Conservation (phyloP, 352 stramenopile genomes). For the Phytophthora aleatoria region DNA sequence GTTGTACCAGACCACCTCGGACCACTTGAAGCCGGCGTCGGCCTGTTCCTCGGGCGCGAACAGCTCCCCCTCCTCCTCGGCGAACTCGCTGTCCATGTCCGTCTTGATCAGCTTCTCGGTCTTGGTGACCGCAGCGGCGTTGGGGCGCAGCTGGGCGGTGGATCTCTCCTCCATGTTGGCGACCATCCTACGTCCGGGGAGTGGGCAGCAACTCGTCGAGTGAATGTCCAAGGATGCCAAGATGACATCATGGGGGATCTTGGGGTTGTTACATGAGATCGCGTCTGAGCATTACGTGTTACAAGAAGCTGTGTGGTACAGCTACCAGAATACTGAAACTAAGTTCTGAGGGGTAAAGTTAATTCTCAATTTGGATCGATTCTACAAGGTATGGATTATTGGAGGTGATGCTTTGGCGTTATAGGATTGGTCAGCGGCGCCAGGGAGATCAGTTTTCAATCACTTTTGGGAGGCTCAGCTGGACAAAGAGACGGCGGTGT, state of each 20-base stretch:
- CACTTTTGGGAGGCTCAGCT: slow-evolving; percentile 2
- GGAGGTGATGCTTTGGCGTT: neutral
- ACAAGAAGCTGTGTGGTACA: neutral
- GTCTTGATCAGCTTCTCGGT: slow-evolving; percentile 15
- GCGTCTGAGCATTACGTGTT: neutral
- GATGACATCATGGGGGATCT: slow-evolving; percentile 16
- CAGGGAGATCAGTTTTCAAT: neutral
- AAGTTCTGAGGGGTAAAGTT: no score
- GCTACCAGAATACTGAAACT: no score
- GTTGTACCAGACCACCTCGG: slow-evolving; percentile 89
- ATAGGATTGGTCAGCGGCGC: slow-evolving; percentile 10
- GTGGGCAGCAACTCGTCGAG: slow-evolving; percentile 23
- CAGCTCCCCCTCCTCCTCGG: slow-evolving; percentile 49
- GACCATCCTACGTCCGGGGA: slow-evolving; percentile 6
- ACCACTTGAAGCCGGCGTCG: slow-evolving; percentile 54
- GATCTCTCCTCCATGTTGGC: slow-evolving; percentile 6
- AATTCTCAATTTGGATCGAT: neutral
- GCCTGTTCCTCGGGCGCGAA: slow-evolving; percentile 38
- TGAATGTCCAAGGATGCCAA: slow-evolving; percentile 1
- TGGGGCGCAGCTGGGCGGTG: slow-evolving; percentile 6
- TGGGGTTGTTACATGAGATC: no score
- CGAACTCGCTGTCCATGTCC: slow-evolving; percentile 30
- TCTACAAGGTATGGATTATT: neutral
- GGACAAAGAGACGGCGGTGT: neutral
- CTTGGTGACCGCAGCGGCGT: slow-evolving; percentile 1